Evolutionary conservation across 371 early-diverging fungal genomes (phyloP), one percentile per base, ranked within the genome.

Genomic region (Zopfochytrium polystomum): DNA sequence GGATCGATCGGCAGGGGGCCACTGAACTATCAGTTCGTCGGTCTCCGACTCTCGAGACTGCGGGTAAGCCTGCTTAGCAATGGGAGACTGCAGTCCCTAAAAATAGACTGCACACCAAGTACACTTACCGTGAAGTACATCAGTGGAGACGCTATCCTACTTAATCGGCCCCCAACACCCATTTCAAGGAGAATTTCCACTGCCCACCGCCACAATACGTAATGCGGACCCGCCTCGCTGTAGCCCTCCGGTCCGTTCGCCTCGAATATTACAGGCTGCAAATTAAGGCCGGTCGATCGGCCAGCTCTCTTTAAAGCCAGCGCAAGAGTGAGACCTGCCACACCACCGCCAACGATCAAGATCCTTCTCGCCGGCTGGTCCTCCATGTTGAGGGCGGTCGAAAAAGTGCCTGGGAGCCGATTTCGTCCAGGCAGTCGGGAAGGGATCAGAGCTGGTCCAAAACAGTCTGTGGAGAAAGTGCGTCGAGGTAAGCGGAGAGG

Each of bases 341-440:
- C n/a, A n/a, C n/a, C n/a, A n/a, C n/a, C n/a, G n/a, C 79, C 79
- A 34, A 75, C 61, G 49, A 78, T 78, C n/a, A 74, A 54, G 52
- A 78, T 63, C 18, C 63, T 31, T 15, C 52, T 31, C 34, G n/a
- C n/a, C n/a, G n/a, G n/a, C n/a, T n/a, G n/a, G n/a, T n/a, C n/a
- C n/a, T n/a, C n/a, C n/a, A n/a, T n/a, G n/a, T n/a, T n/a, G n/a
- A n/a, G n/a, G n/a, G n/a, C n/a, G n/a, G n/a, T n/a, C n/a, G n/a
- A n/a, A n/a, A n/a, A n/a, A n/a, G n/a, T n/a, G n/a, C n/a, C n/a
- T n/a, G n/a, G n/a, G n/a, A n/a, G n/a, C n/a, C n/a, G n/a, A n/a
- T n/a, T n/a, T n/a, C n/a, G n/a, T n/a, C n/a, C n/a, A n/a, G n/a
- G n/a, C n/a, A n/a, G n/a, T n/a, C n/a, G n/a, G n/a, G n/a, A n/a